Evolutionary conservation across 2,329 filamentous ascomycete species (phyloP), one percentile per base, ranked within the genome.

Genomic region (Aspergillus niger): DNA sequence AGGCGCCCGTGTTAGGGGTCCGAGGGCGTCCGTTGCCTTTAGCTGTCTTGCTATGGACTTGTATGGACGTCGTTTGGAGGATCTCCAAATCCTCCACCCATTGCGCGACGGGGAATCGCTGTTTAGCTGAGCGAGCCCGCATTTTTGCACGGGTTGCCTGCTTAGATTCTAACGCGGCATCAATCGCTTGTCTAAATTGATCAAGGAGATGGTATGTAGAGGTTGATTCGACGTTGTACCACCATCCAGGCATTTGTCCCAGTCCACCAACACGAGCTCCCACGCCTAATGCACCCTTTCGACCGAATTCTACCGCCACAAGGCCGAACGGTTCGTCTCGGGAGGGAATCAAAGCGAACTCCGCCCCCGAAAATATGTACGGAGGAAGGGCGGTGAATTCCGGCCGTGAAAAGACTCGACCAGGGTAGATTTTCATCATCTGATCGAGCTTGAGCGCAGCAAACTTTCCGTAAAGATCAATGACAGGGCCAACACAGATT

Each of bases 241-340:
- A 89, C 83, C 86, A 88, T n/a, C 87, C 87, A n/a, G 87, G 87
- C 86, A 89, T 88, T 69, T 87, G 84, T 20, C 86, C 85, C 17
- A 89, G 79, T 57, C 86, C 87, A 64, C 86, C 86, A 22, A 89
- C 87, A 55, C 86, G 80, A 43, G 86, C 85, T 48, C 86, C 87
- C 52, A 89, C 85, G 66, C 86, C 87, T 49, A 89, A 79, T 26
- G 86, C 87, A 67, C 86, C 87, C 71, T 89, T 89, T 22, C 87
- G 80, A 59, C 86, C 86, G 65, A 89, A 89, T 67, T 89, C 86
- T 43, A 89, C 86, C 26, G 86, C 86, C 3, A 89, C 86, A 26
- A 89, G 76, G 51, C 86, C 87, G 65, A 89, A 89, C 0, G 87
- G 86, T 72, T 89, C 87, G 68, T 89, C 87, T 65, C 87, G 81